Evolutionary conservation across 768 basidiomycete species (phyloP).

Genomic region (Boletus edulis): DNA sequence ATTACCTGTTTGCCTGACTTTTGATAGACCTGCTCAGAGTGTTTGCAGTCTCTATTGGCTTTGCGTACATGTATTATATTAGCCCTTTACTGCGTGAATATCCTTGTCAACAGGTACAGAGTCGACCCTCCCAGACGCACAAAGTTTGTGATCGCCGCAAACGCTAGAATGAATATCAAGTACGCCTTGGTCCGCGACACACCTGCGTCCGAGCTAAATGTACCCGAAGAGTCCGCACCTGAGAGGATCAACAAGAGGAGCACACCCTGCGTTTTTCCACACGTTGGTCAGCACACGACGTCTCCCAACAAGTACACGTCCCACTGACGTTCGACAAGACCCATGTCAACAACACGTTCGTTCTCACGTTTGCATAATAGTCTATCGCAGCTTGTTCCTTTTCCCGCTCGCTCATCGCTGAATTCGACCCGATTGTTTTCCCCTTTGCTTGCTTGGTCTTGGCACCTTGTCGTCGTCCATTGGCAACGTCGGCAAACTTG

Average conservation of each 20-base stretch:
- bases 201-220: slow-evolving; percentile 51
- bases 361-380: slow-evolving; percentile 86
- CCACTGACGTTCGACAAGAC: slow-evolving; percentile 74
- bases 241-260: slow-evolving; percentile 70
- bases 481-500: slow-evolving; percentile 36
- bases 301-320: background rate
- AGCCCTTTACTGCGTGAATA: slow-evolving; percentile 46
- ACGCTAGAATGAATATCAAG: slow-evolving; percentile 75
- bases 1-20: slow-evolving; percentile 41
- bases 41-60: background rate
- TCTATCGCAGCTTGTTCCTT: slow-evolving; percentile 75
- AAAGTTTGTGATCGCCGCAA: slow-evolving; percentile 75
- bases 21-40: background rate
- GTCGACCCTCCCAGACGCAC: slow-evolving; percentile 63
- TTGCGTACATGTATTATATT: background rate
- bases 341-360: slow-evolving; percentile 80
- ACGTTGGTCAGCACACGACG: background rate
- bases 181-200: slow-evolving; percentile 68
- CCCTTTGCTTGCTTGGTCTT: slow-evolving; percentile 6
- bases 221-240: slow-evolving; percentile 49
- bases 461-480: background rate
- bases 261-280: slow-evolving; percentile 46
- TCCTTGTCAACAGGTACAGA: slow-evolving; percentile 46
- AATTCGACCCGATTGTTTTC: slow-evolving; percentile 15
- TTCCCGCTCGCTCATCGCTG: slow-evolving; percentile 47